Evolutionary conservation across 768 basidiomycete species (phyloP).

Genomic region (Macrolepiota dolichaula): DNA sequence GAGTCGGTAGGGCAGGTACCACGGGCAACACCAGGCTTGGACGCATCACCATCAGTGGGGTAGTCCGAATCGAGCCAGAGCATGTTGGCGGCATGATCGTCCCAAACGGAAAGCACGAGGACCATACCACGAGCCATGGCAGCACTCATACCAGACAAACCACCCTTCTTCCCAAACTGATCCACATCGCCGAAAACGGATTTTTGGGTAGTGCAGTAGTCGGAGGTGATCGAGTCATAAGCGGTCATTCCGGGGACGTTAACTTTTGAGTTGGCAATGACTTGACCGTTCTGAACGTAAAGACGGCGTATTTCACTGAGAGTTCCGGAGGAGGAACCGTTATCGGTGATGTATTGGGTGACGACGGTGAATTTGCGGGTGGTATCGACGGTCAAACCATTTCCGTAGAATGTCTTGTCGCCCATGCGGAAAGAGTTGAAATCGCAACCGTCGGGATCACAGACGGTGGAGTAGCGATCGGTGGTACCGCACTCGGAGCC

Average conservation of each 20-base stretch:
- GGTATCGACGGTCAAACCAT: constrained; percentile 32
- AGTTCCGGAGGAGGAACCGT: constrained; percentile 40
- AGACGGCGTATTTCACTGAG: constrained; percentile 54
- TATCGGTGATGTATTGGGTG: constrained; percentile 52
- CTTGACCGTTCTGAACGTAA: constrained; percentile 51
- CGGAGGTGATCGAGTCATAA: constrained; percentile 41
- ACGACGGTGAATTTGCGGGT: constrained; percentile 42
- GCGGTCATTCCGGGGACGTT: constrained; percentile 39
- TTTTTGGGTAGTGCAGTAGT: constrained; percentile 42
- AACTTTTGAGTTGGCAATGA: constrained; percentile 47
- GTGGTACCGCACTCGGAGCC: constrained; percentile 34
- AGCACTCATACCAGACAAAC: constrained; percentile 28
- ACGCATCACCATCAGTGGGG: constrained; percentile 24
- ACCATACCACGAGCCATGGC: constrained; percentile 40
- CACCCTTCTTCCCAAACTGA: constrained; percentile 36
- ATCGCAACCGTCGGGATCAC: constrained; percentile 58
- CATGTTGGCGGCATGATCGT: constrained; percentile 52
- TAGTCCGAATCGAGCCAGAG: constrained; percentile 54
- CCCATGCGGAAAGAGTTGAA: constrained; percentile 64
- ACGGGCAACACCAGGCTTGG: neutral
- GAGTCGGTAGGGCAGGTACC: constrained; percentile 17
- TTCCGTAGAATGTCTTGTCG: constrained; percentile 42
- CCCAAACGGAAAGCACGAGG: constrained; percentile 48
- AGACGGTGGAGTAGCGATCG: constrained; percentile 40
- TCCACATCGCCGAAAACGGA: constrained; percentile 39